These are phyloP conservation scores for Anthracocystis walkeri DNA, from an alignment of 1,284 basidiomycete genomes.

Conservation along the genomic window DNA sequence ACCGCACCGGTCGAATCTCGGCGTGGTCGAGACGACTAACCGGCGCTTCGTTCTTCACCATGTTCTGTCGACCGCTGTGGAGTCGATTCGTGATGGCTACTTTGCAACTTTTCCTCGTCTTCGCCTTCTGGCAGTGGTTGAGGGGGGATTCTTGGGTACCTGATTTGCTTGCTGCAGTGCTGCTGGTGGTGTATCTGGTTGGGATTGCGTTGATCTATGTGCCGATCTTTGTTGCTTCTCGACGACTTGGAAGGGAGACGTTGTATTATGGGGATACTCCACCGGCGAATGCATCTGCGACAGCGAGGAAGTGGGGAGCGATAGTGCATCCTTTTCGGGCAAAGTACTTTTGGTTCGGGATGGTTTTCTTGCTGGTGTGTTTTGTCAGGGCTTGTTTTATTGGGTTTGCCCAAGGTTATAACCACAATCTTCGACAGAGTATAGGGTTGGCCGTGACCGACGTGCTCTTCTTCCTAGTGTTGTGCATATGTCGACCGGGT, in stretches of 20 bases:
- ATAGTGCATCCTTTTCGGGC: conserved; percentile 61
- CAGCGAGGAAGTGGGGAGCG: conserved; percentile 51
- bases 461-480: conserved; percentile 57
- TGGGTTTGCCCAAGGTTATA: conserved; percentile 54
- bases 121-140: conserved; percentile 66
- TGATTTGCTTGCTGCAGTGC: conserved; percentile 59
- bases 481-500: conserved; percentile 60
- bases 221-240: conserved; percentile 51
- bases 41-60: conserved; percentile 33
- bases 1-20: conserved; percentile 22
- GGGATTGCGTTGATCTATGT: conserved; percentile 46
- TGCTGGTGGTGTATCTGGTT: conserved; percentile 45
- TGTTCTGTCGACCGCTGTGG: conserved; percentile 41
- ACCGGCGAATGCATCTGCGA: conserved; percentile 37
- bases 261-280: conserved; percentile 57
- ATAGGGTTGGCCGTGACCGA: conserved; percentile 65
- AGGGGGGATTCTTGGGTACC: conserved; percentile 63
- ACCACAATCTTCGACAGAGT: conserved; percentile 61
- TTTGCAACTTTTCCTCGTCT: conserved; percentile 52
- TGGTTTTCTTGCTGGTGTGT: conserved; percentile 56
- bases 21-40: conserved; percentile 32
- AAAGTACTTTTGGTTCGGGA: conserved; percentile 60
- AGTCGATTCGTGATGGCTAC: conserved; percentile 42
- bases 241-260: conserved; percentile 23
- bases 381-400: conserved; percentile 63